A percentile compares a stretch with the other conserved stretches of the same genome.
These are phyloP conservation scores for Quercus lobata DNA, from an alignment of 331 rosid genomes.

Conservation along the genomic window DNA sequence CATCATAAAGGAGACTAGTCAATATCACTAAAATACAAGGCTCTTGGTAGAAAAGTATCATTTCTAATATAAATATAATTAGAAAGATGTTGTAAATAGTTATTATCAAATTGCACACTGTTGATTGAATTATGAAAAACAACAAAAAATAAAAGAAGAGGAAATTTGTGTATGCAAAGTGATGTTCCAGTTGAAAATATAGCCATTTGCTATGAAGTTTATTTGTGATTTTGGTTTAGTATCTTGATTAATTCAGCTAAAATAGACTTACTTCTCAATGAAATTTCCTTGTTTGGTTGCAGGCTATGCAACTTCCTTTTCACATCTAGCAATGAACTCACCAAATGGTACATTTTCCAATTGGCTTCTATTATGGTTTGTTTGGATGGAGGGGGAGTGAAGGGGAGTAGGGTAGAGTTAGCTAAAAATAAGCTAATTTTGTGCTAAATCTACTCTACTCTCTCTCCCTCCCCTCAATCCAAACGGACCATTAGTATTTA, in stretches of 20 bases:
- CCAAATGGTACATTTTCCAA: neutral
- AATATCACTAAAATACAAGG: too few relatives aligned
- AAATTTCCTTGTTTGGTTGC: neutral
- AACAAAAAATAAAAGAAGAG: neutral
- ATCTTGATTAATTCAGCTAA: neutral
- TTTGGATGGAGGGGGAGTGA: too few relatives aligned
- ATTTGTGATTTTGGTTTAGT: neutral
- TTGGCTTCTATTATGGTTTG: neutral
- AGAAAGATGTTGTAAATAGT: neutral
- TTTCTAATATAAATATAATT: neutral
- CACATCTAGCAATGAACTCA: neutral
- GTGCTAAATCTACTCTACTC: too few relatives aligned
- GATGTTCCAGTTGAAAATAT: neutral
- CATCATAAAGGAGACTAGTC: too few relatives aligned
- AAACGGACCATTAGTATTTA: neutral
- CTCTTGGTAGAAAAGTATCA: neutral
- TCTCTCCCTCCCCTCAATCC: too few relatives aligned
- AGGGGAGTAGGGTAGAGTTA: too few relatives aligned
- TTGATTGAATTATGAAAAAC: neutral
- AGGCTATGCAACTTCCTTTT: neutral
- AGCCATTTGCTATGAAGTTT: neutral
- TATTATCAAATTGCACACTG: neutral
- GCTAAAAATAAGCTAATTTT: too few relatives aligned
- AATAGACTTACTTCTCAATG: neutral
- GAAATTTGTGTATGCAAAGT: neutral